A percentile compares a stretch with the other conserved stretches of the same genome.
Conservation (phyloP, 1,139 yeast species). For the Debaryomyces singareniensis region DNA sequence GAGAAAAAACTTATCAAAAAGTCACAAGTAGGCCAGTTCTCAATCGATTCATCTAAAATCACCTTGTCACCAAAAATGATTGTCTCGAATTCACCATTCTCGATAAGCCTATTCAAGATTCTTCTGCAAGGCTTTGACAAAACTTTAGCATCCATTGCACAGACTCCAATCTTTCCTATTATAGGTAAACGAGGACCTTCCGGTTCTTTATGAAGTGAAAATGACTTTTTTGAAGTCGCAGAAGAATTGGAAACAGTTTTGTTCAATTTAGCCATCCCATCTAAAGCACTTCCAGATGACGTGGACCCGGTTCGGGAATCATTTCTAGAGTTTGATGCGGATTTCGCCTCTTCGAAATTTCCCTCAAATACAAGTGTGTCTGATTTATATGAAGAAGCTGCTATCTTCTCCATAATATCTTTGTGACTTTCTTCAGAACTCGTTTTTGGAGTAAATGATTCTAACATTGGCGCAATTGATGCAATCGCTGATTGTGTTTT, state of each 20-base stretch:
- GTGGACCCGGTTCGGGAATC: slow-evolving; percentile 2
- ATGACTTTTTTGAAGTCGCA: slow-evolving; percentile 33
- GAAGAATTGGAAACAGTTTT: slow-evolving; percentile 37
- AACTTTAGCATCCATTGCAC: slow-evolving; percentile 98
- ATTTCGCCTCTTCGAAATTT: slow-evolving; percentile 3
- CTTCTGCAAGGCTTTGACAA: slow-evolving; percentile 93
- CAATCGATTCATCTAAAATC: slow-evolving; percentile 84
- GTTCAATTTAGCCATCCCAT: slow-evolving; percentile 17
- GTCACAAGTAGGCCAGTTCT: slow-evolving; percentile 99
- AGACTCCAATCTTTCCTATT: slow-evolving; percentile 93
- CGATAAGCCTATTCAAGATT: slow-evolving; percentile 80
- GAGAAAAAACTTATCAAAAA: slow-evolving; percentile 89
- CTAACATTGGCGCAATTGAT: slow-evolving; percentile 71
- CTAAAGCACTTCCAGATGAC: slow-evolving; percentile 12
- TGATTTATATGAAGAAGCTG: slow-evolving; percentile 4
- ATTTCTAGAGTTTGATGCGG: slow-evolving; percentile 1
- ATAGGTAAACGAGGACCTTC: slow-evolving; percentile 54
- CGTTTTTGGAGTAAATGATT: slow-evolving; percentile 66
- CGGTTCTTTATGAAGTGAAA: slow-evolving; percentile 38
- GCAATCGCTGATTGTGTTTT: slow-evolving; percentile 60
- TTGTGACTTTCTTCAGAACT: slow-evolving; percentile 46
- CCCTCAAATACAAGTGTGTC: slow-evolving; percentile 6
- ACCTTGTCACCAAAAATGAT: slow-evolving; percentile 97
- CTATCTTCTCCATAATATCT: slow-evolving; percentile 5
- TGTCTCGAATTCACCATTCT: slow-evolving; percentile 93